Conservation (phyloP, 495 filamentous ascomycete species). For the Talaromyces nanjingensis region DNA sequence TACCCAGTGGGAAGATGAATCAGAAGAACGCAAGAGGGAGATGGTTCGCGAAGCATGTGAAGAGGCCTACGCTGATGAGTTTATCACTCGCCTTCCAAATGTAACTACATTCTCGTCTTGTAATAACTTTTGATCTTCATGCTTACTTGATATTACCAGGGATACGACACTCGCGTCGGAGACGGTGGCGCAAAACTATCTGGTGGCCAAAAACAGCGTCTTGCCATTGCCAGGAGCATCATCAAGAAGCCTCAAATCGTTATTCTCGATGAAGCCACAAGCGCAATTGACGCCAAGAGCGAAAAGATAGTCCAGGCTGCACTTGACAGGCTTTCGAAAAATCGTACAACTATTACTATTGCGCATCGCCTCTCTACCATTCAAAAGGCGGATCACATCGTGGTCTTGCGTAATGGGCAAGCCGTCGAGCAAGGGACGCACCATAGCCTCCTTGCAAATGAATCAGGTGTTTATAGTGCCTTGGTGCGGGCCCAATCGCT, state of each 20-base stretch:
- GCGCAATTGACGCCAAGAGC: constrained; percentile 49
- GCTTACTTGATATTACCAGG: constrained; percentile 13
- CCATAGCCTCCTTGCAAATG: constrained; percentile 30
- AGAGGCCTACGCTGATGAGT: constrained; percentile 46
- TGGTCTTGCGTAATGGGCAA: constrained; percentile 33
- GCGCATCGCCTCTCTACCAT: constrained; percentile 46
- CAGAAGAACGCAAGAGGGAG: constrained; percentile 37
- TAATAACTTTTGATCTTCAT: neutral
- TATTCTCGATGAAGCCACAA: constrained; percentile 52
- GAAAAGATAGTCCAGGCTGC: constrained; percentile 68
- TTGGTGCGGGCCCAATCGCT: neutral
- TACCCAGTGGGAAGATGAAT: constrained; percentile 48
- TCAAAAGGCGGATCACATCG: constrained; percentile 35
- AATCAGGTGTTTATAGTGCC: constrained; percentile 6
- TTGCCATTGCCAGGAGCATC: constrained; percentile 74
- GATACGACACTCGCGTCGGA: constrained; percentile 76
- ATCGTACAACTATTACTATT: constrained; percentile 36
- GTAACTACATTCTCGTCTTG: constrained; percentile 33
- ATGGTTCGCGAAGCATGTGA: constrained; percentile 38
- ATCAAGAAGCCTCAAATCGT: constrained; percentile 79
- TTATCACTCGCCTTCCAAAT: constrained; percentile 18
- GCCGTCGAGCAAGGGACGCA: constrained; percentile 34
- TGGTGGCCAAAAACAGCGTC: constrained; percentile 90
- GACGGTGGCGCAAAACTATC: constrained; percentile 78
- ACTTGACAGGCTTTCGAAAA: constrained; percentile 31